Evolutionary conservation across 768 basidiomycete species (phyloP), one percentile per base, ranked within the genome.

Genomic region (Rhodotorula sphaerocarpa): DNA sequence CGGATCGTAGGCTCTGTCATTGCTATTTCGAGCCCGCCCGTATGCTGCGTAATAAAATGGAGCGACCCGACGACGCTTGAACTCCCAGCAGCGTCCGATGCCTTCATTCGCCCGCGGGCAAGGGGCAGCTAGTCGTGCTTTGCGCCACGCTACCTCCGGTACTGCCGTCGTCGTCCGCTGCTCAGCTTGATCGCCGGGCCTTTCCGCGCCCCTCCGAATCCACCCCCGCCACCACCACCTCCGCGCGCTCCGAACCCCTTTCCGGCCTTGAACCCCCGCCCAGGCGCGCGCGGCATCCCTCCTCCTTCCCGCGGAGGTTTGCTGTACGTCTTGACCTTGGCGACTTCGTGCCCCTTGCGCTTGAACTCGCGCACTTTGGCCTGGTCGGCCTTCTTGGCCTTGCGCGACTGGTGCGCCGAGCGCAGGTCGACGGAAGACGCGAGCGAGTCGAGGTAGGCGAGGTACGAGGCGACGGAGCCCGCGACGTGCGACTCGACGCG

Each of bases 321-420:
- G 34, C 6, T 10, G 7, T 15, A 27, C 39, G 47, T 33, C 55
- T 45, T 62, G 53, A 47, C 42, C 28, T 39, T 36, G 15, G 53
- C 31, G 1, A 64, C 58, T 28, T 65, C 58, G 58, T 65, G 63
- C 23, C 31, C 44, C 44, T 52, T 55, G 25, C 59, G 43, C 54
- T 69, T 69, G 31, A 61, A 27, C 5, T 69, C 67, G 20, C 67
- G 27, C 27, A 44, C 23, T 3, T 41, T 42, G 10, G 59, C 60
- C 57, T 65, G 59, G 10, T 57, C 59, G n/a, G 63, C 67, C 23
- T 69, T 69, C 10, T 54, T 20, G 14, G 53, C 52, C 34, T 65
- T 69, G 31, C 61, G 61, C 21, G 63, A 46, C 48, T 69, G 67
- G 41, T 69, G 52, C 6, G 59, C 48, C 23, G 67, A 68, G 18